phyloP scores from a whole-genome alignment of 1,139 yeast genomes.

The Suhomyces taliae region DNA sequence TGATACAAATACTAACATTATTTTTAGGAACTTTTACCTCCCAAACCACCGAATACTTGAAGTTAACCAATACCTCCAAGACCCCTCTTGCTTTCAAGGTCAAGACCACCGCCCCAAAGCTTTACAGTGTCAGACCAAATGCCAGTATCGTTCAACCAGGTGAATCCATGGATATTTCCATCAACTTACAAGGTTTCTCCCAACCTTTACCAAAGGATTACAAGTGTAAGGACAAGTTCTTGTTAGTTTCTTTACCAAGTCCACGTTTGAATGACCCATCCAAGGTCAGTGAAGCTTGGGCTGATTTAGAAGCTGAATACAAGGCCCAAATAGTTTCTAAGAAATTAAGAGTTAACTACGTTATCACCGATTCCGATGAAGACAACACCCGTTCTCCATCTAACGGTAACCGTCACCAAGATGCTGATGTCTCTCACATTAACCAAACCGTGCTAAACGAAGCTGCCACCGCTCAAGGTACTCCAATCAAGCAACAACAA shows the following conservation, averaged over 20 bases:
- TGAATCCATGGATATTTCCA: slow-evolving; percentile 66
- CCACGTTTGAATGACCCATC: slow-evolving; percentile 55
- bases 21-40: slow-evolving; percentile 64
- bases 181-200: slow-evolving; percentile 80
- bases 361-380: slow-evolving; percentile 31
- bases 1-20: slow-evolving; percentile 17
- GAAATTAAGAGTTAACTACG: slow-evolving; percentile 76
- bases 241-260: slow-evolving; percentile 83
- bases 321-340: slow-evolving; percentile 63
- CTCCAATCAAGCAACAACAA: slow-evolving; percentile 13
- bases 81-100: slow-evolving; percentile 85
- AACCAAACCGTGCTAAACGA: slow-evolving; percentile 16
- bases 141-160: slow-evolving; percentile 82
- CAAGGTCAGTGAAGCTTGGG: slow-evolving; percentile 71
- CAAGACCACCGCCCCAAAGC: slow-evolving; percentile 96
- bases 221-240: slow-evolving; percentile 88
- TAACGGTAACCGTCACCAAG: slow-evolving; percentile 13
- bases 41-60: slow-evolving; percentile 68
- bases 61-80: slow-evolving; percentile 63
- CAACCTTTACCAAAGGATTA: slow-evolving; percentile 71
- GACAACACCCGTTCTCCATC: slow-evolving; percentile 13
- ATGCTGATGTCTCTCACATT: slow-evolving; percentile 12
- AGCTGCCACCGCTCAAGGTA: slow-evolving; percentile 17
- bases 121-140: slow-evolving; percentile 95
- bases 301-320: slow-evolving; percentile 61